Percentiles rank a stretch among this genome's conserved stretches.
Evolutionary conservation across 2,329 filamentous ascomycete genomes (phyloP).

Genomic region (Tricladium varicosporioides): DNA sequence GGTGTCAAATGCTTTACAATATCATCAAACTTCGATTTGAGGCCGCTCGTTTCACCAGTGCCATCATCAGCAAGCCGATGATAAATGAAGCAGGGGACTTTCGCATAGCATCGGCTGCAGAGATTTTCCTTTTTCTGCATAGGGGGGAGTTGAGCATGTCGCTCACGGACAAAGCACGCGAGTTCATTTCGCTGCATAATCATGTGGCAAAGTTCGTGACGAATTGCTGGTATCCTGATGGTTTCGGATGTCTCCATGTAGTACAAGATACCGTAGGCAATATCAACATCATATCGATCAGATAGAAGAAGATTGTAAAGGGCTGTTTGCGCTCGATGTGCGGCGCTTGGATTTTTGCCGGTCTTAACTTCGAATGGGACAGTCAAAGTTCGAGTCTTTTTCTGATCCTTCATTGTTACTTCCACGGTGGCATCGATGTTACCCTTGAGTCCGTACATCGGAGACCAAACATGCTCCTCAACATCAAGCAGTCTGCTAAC

Average conservation of each 20-base stretch:
- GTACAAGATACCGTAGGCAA: conserved; percentile 87
- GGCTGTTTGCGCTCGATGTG: conserved; percentile 89
- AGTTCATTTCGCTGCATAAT: conserved; percentile 92
- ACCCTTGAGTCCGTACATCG: conserved; percentile 94
- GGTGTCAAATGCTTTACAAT: conserved; percentile 74
- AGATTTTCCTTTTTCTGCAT: conserved; percentile 82
- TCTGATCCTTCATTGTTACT: conserved; percentile 72
- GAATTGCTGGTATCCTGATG: conserved; percentile 78
- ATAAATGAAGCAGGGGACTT: conserved; percentile 87
- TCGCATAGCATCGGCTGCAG: conserved; percentile 87
- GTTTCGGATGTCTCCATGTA: conserved; percentile 92
- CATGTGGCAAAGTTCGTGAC: conserved; percentile 91
- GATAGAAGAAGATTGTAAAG: conserved; percentile 90
- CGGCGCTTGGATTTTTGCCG: conserved; percentile 76
- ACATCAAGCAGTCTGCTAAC: conserved; percentile 94
- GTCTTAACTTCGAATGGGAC: conserved; percentile 97
- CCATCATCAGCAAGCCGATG: conserved; percentile 88
- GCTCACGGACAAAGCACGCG: conserved; percentile 79
- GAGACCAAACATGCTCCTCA: conserved; percentile 97
- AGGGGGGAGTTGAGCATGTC: conserved; percentile 74
- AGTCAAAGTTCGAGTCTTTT: conserved; percentile 67
- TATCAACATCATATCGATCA: conserved; percentile 91
- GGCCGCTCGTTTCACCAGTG: conserved; percentile 74
- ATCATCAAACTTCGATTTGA: conserved; percentile 79
- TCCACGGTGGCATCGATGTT: conserved; percentile 98